phyloP scores from a whole-genome alignment of 2,329 filamentous ascomycete species.

The Fusarium miscanthi region DNA sequence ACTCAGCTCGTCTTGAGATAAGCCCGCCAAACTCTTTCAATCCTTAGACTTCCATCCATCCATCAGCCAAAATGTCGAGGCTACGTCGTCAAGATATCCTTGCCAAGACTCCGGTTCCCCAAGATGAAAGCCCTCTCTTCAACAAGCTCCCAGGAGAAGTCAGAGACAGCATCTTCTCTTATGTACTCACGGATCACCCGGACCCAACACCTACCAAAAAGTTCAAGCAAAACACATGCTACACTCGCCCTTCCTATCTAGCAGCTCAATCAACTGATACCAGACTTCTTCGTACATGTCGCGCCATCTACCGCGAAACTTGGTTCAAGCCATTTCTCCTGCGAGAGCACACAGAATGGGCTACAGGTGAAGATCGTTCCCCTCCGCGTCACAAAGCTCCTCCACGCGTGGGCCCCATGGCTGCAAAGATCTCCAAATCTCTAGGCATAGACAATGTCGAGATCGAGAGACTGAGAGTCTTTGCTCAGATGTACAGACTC shows the following conservation, averaged over 20 bases:
- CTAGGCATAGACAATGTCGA: constrained; percentile 40
- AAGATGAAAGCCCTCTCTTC: constrained; percentile 49
- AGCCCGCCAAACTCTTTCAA: not conserved
- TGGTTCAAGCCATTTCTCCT: constrained; percentile 57
- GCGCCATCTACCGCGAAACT: constrained; percentile 54
- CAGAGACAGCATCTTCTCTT: constrained; percentile 59
- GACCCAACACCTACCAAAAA: constrained; percentile 43
- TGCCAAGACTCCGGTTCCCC: not conserved
- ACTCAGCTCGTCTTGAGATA: not conserved
- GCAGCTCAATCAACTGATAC: constrained; percentile 52
- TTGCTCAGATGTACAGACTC: constrained; percentile 56
- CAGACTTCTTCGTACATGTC: constrained; percentile 56
- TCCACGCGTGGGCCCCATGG: not conserved
- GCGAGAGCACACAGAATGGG: constrained; percentile 54
- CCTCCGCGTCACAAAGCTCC: constrained; percentile 38
- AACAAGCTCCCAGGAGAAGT: constrained; percentile 59
- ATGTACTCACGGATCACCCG: constrained; percentile 53
- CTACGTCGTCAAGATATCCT: not conserved
- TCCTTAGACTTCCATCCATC: no score
- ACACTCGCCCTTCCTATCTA: constrained; percentile 55
- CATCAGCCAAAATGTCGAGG: not conserved
- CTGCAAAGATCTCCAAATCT: constrained; percentile 34
- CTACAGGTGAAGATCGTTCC: constrained; percentile 46
- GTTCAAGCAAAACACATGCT: constrained; percentile 51
- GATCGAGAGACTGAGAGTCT: constrained; percentile 52